Evolutionary conservation across 106 monocot species (phyloP).

Genomic region (Ottelia alismoides): DNA sequence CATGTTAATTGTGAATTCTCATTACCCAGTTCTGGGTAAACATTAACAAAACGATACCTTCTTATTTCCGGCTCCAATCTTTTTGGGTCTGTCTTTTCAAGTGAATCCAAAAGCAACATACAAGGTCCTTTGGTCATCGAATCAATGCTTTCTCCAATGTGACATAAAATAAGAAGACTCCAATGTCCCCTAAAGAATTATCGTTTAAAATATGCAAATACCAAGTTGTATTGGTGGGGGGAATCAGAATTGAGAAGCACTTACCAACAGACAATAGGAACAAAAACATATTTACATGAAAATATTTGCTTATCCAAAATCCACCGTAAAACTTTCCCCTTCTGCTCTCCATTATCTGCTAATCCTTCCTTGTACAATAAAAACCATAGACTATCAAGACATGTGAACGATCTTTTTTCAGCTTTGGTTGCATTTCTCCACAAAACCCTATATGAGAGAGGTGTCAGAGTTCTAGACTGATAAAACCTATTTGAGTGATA

Average conservation of each 20-base stretch:
- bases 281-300: slow-evolving; percentile 58
- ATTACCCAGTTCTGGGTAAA: too few relatives aligned
- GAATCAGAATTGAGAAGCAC: not conserved
- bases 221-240: too few relatives aligned
- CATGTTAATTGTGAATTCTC: too few relatives aligned
- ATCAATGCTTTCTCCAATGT: slow-evolving; percentile 42
- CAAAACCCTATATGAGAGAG: too few relatives aligned
- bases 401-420: slow-evolving; percentile 30
- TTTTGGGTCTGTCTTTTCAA: slow-evolving; percentile 27
- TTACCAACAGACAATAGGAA: slow-evolving; percentile 74
- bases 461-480: too few relatives aligned
- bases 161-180: slow-evolving; percentile 70
- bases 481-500: too few relatives aligned
- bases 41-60: slow-evolving; percentile 27
- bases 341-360: slow-evolving; percentile 8
- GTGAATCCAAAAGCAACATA: slow-evolving; percentile 77
- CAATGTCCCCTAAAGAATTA: slow-evolving; percentile 62
- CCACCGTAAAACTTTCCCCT: slow-evolving; percentile 52
- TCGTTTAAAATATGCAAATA: not conserved
- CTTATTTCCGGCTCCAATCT: slow-evolving; percentile 55
- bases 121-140: slow-evolving; percentile 28
- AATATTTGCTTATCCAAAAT: slow-evolving; percentile 48
- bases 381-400: slow-evolving; percentile 71
- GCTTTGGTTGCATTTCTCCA: slow-evolving; percentile 43
- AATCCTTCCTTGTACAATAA: slow-evolving; percentile 29